Conservation (phyloP, 2,329 filamentous ascomycete species). For the Periconia macrospinosa region DNA sequence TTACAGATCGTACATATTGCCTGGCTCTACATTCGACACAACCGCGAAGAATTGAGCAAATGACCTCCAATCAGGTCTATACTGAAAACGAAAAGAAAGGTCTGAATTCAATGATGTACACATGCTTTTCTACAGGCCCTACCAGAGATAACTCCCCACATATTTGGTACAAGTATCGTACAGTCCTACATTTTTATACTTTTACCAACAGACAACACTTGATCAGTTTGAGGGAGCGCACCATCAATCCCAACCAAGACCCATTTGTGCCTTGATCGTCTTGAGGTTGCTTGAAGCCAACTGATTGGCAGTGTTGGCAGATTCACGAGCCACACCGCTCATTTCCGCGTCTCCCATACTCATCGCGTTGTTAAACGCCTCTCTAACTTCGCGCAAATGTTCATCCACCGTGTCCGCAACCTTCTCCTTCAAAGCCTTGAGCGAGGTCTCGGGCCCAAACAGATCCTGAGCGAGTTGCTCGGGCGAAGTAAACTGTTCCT, state of each 20-base stretch:
- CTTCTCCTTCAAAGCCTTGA: slow-evolving; percentile 65
- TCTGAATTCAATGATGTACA: no score
- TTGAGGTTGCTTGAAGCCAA: background rate
- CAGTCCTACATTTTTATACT: background rate
- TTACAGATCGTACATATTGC: no score
- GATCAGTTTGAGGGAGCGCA: background rate
- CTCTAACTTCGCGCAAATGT: slow-evolving; percentile 58
- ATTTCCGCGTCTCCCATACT: background rate
- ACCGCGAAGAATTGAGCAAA: no score
- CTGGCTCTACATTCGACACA: no score
- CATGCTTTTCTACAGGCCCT: no score
- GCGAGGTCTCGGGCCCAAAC: slow-evolving; percentile 41
- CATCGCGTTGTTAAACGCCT: slow-evolving; percentile 59
- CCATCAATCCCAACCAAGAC: background rate
- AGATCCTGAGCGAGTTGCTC: slow-evolving; percentile 53
- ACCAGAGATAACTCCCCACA: no score
- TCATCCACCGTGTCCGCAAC: slow-evolving; percentile 61
- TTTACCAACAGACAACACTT: no score
- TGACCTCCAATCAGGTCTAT: no score
- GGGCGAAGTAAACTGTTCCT: slow-evolving; percentile 35
- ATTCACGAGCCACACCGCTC: background rate
- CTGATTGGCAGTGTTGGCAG: background rate
- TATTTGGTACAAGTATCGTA: background rate
- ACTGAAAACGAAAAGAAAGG: no score
- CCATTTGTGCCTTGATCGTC: background rate